phyloP scores from a whole-genome alignment of 2,329 filamentous ascomycete species.

The Cryphonectria nitschkei region DNA sequence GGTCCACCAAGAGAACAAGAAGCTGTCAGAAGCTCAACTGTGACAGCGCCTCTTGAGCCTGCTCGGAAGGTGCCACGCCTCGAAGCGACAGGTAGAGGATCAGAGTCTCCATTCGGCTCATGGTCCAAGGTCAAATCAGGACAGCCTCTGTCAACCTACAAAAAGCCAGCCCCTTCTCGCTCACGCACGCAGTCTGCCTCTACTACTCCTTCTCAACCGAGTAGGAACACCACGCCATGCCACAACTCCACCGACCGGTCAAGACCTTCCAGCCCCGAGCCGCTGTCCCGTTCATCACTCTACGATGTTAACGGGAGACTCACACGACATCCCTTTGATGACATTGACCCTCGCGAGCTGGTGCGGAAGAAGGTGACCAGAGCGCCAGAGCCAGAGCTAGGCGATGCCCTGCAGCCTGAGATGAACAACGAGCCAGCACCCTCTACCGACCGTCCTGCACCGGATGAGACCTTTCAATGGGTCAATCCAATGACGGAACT shows the following conservation, averaged over 20 bases:
- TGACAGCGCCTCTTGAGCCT: slow-evolving; percentile 11
- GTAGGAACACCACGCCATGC: neutral
- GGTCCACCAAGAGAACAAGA: neutral
- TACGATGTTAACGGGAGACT: slow-evolving; percentile 48
- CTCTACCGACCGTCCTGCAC: slow-evolving; percentile 27
- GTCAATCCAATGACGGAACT: slow-evolving; percentile 62
- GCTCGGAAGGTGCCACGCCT: neutral
- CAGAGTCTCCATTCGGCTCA: slow-evolving; percentile 40
- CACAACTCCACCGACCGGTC: neutral
- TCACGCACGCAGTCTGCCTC: slow-evolving; percentile 14
- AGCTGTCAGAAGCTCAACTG: neutral
- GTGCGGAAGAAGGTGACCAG: neutral
- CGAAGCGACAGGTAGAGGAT: slow-evolving; percentile 10
- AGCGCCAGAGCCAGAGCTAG: neutral
- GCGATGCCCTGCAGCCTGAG: neutral
- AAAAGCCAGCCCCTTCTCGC: slow-evolving; percentile 21
- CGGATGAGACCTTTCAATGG: slow-evolving; percentile 55
- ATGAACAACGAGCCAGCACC: neutral
- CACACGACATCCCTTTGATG: slow-evolving; percentile 50
- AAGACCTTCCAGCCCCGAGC: neutral
- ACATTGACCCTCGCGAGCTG: slow-evolving; percentile 32
- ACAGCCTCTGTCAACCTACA: slow-evolving; percentile 34
- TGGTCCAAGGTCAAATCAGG: slow-evolving; percentile 43
- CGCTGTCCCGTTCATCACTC: slow-evolving; percentile 33
- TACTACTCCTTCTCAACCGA: neutral